Evolutionary conservation across 352 stramenopile species (phyloP), one percentile per base, ranked within the genome.

Genomic region (Phytophthora capsici): DNA sequence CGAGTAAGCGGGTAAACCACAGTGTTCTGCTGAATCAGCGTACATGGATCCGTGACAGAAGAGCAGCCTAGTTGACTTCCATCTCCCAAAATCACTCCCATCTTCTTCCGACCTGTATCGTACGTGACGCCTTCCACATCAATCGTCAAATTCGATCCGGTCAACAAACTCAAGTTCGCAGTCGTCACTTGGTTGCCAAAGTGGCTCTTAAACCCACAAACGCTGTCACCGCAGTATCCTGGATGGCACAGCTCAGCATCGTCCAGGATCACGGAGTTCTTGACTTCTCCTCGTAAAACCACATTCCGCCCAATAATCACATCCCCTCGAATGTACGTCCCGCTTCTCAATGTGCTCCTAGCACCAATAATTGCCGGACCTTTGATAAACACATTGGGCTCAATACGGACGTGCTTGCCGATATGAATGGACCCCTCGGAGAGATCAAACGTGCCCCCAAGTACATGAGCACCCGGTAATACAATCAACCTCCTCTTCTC

Each of bases 181-280:
- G 86, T 93, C 26, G 86, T 91, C 23, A 90, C 86, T 59, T 94
- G 86, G 72, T 94, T 94, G 46, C 83, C 86, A 43, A 94, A 91
- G 54, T 94, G 84, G 71, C 82, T 90, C 62, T 87, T 89, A 57
- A 82, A 86, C 3, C 86, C 86, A 20, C 77, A 89, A 30, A 93
- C 67, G 50, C 79, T 90, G 67, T 93, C 86, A 14, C 84, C 84
- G 43, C 79, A 91, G 63, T 94, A 93, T 0, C 84, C 80, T 2
- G 84, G 82, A 36, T 93, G 86, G 36, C 82, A 85, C 3, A 94
- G 63, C 80, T 93, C 84, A 0, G 86, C 82, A 17, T 86, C 46
- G 57, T 94, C 86, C 60, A 94, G 58, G 53, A 93, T 77, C 34
- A 94, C 55, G 4, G 73, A 73, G 43, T 94, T 89, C 63, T 92